Percentiles rank a stretch among this genome's conserved stretches.
phyloP scores from a whole-genome alignment of 2,329 filamentous ascomycete genomes.

The Sporothrix schenckii region DNA sequence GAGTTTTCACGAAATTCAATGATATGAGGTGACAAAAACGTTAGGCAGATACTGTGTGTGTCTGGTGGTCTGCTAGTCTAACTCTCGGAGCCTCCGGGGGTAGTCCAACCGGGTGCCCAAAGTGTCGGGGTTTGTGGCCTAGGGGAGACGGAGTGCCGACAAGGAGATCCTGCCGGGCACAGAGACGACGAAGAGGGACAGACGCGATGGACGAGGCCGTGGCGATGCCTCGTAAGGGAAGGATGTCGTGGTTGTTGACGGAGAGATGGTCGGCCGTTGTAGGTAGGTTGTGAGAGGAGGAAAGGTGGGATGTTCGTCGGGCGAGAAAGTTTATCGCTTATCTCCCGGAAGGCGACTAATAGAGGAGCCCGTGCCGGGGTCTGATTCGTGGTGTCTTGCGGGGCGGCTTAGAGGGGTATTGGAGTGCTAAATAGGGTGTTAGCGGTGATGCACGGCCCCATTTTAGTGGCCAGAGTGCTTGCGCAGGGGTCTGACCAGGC shows the following conservation, averaged over 20 bases:
- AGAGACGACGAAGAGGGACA: neutral
- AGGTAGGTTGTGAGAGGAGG: neutral
- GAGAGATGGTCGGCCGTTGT: neutral
- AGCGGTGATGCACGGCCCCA: neutral
- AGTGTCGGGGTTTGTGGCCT: neutral
- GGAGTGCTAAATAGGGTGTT: neutral
- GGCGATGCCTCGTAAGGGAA: neutral
- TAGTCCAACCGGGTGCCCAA: neutral
- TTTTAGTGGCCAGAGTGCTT: conserved; percentile 3
- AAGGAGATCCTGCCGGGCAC: neutral
- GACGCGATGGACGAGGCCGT: neutral
- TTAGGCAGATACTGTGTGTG: neutral
- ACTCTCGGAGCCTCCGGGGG: conserved; percentile 9
- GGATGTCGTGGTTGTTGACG: neutral
- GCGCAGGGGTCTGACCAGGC: neutral
- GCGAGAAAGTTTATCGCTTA: conserved; percentile 10
- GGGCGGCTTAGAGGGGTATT: neutral
- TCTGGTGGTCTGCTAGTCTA: neutral
- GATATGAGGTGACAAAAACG: neutral
- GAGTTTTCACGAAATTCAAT: neutral
- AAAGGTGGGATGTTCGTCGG: conserved; percentile 8
- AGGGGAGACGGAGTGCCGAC: neutral
- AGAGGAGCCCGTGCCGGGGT: neutral
- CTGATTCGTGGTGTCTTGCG: neutral
- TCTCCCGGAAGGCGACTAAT: conserved; percentile 10